phyloP scores from a whole-genome alignment of 2,329 filamentous ascomycete genomes.

The Pseudodiploospora longispora region DNA sequence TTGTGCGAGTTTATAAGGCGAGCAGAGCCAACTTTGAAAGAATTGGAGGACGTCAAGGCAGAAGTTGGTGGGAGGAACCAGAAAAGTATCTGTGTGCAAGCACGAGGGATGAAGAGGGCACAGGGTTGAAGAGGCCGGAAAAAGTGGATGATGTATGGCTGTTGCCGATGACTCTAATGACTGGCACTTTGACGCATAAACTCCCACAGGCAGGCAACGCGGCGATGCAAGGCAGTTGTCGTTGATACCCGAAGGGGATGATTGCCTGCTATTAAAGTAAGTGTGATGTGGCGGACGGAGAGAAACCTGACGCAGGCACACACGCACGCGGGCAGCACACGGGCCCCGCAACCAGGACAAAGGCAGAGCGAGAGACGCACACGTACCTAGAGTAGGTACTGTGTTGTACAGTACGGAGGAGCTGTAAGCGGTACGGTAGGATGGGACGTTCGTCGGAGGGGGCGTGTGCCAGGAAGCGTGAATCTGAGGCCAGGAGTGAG shows the following conservation, averaged over 20 bases:
- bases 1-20: too few relatives aligned
- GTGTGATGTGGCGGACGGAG: conserved; percentile 11
- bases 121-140: neutral
- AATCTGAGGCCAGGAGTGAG: neutral
- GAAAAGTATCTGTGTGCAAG: neutral
- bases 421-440: neutral
- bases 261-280: conserved; percentile 6
- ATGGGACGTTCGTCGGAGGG: conserved; percentile 1
- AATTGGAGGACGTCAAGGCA: too few relatives aligned
- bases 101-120: neutral
- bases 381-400: too few relatives aligned
- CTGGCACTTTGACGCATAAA: neutral
- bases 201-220: neutral
- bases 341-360: conserved; percentile 6
- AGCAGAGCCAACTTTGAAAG: too few relatives aligned
- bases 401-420: too few relatives aligned
- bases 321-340: conserved; percentile 6
- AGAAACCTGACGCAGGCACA: conserved; percentile 11
- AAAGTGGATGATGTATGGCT: neutral
- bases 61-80: neutral
- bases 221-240: conserved; percentile 1
- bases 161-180: neutral
- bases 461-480: neutral
- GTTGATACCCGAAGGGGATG: conserved; percentile 13
- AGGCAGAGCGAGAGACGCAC: conserved; percentile 2